These are phyloP conservation scores for Magnolia officinalis DNA, from an alignment of 164 flowering plant species.

Conservation along the genomic window DNA sequence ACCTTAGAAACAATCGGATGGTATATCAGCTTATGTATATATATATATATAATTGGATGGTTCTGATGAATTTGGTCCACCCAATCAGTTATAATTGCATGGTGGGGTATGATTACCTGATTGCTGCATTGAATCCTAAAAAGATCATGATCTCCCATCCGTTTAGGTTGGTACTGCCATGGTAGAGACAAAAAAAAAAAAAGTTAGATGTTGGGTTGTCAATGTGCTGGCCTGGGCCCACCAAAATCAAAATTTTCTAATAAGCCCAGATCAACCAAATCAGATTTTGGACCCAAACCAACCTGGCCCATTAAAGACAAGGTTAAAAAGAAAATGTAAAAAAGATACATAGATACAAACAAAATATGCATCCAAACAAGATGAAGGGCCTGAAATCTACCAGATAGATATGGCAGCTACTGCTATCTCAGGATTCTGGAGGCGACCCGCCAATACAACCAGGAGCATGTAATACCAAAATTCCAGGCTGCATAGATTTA, in stretches of 20 bases:
- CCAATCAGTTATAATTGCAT: neutral
- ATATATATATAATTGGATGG: neutral
- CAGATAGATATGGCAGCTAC: slow-evolving; percentile 46
- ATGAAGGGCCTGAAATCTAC: slow-evolving; percentile 12
- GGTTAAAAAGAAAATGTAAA: neutral
- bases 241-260: too few species aligned
- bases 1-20: too few species aligned
- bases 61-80: neutral
- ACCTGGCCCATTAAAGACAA: too few species aligned
- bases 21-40: too few species aligned
- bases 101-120: slow-evolving; percentile 25
- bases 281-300: too few species aligned
- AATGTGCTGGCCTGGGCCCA: neutral
- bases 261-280: too few species aligned
- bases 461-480: slow-evolving; percentile 40
- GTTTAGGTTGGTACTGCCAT: slow-evolving; percentile 33
- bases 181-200: neutral
- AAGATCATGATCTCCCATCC: slow-evolving; percentile 40
- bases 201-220: neutral
- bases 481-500: slow-evolving; percentile 32
- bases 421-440: slow-evolving; percentile 35
- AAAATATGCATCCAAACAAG: neutral
- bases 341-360: neutral
- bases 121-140: slow-evolving; percentile 43
- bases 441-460: slow-evolving; percentile 36